Percentiles rank a stretch among this genome's conserved stretches.
These are phyloP conservation scores for Fusarium sp. DNA, from an alignment of 2,329 filamentous ascomycete genomes.

Conservation along the genomic window DNA sequence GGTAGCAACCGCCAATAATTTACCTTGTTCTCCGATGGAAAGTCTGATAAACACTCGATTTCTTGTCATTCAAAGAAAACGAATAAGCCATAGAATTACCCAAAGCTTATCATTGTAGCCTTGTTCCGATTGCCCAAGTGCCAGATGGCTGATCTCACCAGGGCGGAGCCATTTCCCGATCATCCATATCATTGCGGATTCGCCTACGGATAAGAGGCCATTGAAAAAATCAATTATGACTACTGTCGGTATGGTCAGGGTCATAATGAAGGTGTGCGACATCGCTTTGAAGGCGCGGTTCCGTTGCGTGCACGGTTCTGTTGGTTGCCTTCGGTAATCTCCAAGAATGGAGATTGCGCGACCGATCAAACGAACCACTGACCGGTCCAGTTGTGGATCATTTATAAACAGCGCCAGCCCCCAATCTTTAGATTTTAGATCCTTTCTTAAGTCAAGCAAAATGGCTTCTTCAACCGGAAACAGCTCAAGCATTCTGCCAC, in stretches of 20 bases:
- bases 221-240: too few species aligned
- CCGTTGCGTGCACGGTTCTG: not conserved
- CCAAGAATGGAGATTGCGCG: not conserved
- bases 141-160: too few species aligned
- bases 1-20: accelerated
- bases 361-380: not conserved
- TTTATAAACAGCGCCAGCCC: not conserved
- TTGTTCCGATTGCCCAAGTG: not conserved
- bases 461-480: not conserved
- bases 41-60: accelerated
- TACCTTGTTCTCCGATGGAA: accelerated
- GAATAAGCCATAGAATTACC: not conserved
- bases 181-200: accelerated
- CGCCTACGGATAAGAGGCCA: too few species aligned
- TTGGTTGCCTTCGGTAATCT: not conserved
- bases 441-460: not conserved
- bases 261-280: not conserved
- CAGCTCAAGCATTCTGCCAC: not conserved
- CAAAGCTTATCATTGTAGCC: accelerated
- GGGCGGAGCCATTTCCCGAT: not conserved
- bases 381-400: not conserved
- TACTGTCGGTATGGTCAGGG: too few species aligned
- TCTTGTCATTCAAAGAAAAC: not conserved
- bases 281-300: not conserved
- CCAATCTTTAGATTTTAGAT: not conserved